Percentiles rank a stretch among this genome's conserved stretches.
These are phyloP conservation scores for Aspergillus caelatus DNA, from an alignment of 2,329 filamentous ascomycete genomes.

Conservation along the genomic window DNA sequence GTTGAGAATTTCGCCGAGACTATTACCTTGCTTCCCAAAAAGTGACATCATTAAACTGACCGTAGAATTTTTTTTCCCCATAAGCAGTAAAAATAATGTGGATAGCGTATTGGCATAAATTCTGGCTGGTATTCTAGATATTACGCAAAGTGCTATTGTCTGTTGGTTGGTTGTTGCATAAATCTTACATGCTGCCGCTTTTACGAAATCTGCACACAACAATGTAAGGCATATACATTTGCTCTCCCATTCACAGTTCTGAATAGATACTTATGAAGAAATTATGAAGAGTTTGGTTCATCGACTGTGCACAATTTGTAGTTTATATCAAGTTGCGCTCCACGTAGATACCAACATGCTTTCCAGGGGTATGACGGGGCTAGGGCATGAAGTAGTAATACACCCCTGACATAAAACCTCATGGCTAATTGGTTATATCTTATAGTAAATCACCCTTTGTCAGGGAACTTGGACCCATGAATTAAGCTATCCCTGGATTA, in stretches of 20 bases:
- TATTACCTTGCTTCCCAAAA: neutral
- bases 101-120: neutral
- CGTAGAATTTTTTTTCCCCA: neutral
- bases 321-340: neutral
- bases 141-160: neutral
- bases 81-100: neutral
- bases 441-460: too few relatives aligned
- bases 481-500: too few relatives aligned
- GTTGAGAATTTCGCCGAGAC: neutral
- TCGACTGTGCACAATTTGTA: neutral
- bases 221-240: neutral
- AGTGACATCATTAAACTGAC: neutral
- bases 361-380: neutral
- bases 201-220: neutral
- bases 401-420: too few relatives aligned
- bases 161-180: neutral
- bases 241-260: neutral
- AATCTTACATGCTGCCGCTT: neutral
- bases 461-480: too few relatives aligned
- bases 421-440: too few relatives aligned
- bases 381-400: neutral
- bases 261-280: neutral
- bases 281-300: neutral
- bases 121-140: neutral
- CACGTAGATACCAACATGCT: neutral